Percentiles rank a stretch among this genome's conserved stretches.
Conservation (phyloP, 192 early-diverging fungal species). For the Dissophora ornata region DNA sequence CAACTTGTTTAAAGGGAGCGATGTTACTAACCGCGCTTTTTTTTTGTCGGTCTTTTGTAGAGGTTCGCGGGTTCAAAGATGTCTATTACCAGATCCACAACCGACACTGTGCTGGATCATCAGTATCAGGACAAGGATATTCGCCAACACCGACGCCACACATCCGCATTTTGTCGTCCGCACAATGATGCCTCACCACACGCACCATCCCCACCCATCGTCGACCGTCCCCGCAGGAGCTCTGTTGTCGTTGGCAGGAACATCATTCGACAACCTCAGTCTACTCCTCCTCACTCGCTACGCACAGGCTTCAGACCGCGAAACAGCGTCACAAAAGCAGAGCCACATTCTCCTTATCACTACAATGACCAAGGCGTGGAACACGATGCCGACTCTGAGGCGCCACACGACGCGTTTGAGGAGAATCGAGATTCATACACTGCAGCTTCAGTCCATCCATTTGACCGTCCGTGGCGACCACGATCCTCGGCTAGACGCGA, state of each 20-base stretch:
- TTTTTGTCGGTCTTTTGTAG: not conserved
- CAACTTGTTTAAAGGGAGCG: no score
- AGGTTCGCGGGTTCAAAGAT: not conserved
- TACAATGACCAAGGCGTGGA: not conserved
- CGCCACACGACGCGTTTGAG: not conserved
- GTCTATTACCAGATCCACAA: conserved; percentile 6
- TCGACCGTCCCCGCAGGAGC: conserved; percentile 13
- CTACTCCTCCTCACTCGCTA: not conserved
- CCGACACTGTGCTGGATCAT: conserved; percentile 16
- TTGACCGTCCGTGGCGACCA: not conserved
- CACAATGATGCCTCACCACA: not conserved
- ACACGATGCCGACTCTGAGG: not conserved
- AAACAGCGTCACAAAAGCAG: not conserved
- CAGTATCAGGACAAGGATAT: not conserved
- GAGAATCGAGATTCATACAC: not conserved
- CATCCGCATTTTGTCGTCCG: not conserved
- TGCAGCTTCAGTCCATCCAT: not conserved
- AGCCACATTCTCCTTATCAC: not conserved
- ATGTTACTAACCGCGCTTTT: no score
- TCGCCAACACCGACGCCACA: conserved; percentile 11
- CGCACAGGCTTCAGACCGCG: not conserved
- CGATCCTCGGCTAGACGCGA: conserved; percentile 6
- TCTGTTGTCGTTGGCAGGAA: conserved; percentile 13
- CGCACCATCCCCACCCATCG: not conserved
- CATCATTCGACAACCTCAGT: not conserved